Evolutionary conservation across 345 rosid genomes (phyloP).

Genomic region (Ceriops decandra): DNA sequence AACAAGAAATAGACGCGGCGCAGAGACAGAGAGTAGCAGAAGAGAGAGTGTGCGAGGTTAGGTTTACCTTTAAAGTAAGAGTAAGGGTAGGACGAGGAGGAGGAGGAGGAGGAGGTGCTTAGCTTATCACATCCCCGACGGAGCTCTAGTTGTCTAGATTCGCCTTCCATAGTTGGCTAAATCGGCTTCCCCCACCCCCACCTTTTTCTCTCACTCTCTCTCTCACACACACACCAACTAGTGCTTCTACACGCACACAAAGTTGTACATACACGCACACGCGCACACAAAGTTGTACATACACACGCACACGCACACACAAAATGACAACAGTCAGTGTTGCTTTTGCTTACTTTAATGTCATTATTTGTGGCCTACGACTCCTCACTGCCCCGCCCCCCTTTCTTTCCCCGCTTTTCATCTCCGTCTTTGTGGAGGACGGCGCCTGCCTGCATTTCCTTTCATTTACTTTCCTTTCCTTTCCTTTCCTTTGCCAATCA

Average conservation of each 20-base stretch:
- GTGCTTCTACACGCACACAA: too few relatives aligned
- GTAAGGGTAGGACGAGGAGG: too few relatives aligned
- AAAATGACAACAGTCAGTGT: background rate
- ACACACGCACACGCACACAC: background rate
- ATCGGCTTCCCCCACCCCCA: too few relatives aligned
- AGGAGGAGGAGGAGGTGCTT: too few relatives aligned
- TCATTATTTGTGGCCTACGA: background rate
- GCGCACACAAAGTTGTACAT: too few relatives aligned
- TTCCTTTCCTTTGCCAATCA: background rate
- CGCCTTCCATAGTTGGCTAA: too few relatives aligned
- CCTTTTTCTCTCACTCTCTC: too few relatives aligned
- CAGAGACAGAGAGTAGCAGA: background rate
- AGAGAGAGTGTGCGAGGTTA: constrained; percentile 3
- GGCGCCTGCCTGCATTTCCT: background rate
- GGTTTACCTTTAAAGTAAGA: background rate
- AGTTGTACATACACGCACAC: too few relatives aligned
- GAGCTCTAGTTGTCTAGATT: too few relatives aligned
- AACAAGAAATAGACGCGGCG: background rate
- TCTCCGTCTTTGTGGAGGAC: background rate
- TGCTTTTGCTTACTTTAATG: background rate
- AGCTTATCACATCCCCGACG: too few relatives aligned
- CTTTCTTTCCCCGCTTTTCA: background rate
- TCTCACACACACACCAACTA: too few relatives aligned
- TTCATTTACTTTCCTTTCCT: too few relatives aligned
- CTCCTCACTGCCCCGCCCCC: background rate